Evolutionary conservation across 371 early-diverging fungal species (phyloP), one percentile per base, ranked within the genome.

Genomic region (Mucor racemosus): DNA sequence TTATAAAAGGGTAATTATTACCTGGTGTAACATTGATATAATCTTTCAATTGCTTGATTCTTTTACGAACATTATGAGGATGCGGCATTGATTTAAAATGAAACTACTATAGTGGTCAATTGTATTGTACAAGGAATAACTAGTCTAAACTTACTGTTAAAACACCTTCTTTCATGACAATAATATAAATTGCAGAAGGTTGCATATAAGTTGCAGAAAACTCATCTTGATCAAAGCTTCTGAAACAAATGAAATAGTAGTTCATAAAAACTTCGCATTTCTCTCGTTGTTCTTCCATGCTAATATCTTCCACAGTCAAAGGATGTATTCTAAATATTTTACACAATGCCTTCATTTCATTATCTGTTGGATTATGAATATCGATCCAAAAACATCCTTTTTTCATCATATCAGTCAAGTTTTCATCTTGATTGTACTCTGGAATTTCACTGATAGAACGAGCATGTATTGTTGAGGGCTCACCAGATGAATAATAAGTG

Each of bases 161-260:
- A 15, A 95, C 86, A 33, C 93, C 93, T 63, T 92, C 92, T 48
- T 84, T 80, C 65, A 92, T 77, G 14, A 98, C 92, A 17, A 96
- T 77, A 60, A 92, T 94, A 74, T 92, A 97, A 26, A 96, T 79
- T 56, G 88, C 90, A 46, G 91, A 81, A 6, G 97, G 90, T 55
- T 90, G 87, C 72, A 95, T 72, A 65, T 92, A 95, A 31, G 65
- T 79, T 5, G 80, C 69, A 34, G 88, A 88, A 67, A 86, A 79
- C 46, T 88, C 85, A 56, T 91, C 84, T 65, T 80, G 84, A 54
- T 92, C 91, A 74, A 92, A 90, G 11, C 90, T 83, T 63, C 94
- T 85, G 73, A 96, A 93, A 71, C 91, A 89, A 36, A 96, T 86
- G 84, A 97, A 97, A 67, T 94, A 94, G 79, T 98, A 98, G 62